These are phyloP conservation scores for Cymodocea nodosa DNA, from an alignment of 116 monocot species.

Conservation along the genomic window DNA sequence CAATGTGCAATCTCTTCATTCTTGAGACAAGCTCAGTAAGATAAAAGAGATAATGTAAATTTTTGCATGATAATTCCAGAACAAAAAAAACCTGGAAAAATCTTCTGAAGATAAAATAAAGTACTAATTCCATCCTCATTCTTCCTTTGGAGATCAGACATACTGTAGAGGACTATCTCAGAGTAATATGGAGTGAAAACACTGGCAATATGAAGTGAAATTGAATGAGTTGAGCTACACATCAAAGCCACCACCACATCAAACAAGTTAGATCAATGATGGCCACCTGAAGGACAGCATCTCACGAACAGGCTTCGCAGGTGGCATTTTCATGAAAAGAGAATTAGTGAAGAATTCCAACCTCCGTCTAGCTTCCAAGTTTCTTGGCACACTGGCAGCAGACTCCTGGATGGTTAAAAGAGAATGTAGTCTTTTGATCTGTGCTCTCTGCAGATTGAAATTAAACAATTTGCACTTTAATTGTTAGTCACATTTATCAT, in stretches of 20 bases:
- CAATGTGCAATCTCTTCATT: too few species aligned
- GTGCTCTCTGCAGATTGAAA: slow-evolving; percentile 27
- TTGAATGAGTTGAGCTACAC: neutral
- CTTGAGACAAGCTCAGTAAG: too few species aligned
- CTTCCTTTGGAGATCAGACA: slow-evolving; percentile 59
- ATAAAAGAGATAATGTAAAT: too few species aligned
- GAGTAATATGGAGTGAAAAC: slow-evolving; percentile 91
- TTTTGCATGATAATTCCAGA: neutral
- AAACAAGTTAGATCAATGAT: neutral
- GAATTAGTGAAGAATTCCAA: slow-evolving; percentile 90
- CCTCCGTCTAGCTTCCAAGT: slow-evolving; percentile 79
- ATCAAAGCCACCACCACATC: neutral
- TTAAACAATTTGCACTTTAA: neutral
- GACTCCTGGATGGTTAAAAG: slow-evolving; percentile 84
- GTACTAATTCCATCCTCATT: slow-evolving; percentile 96
- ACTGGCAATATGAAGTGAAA: slow-evolving; percentile 28
- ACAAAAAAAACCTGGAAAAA: slow-evolving; percentile 62
- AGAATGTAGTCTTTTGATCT: slow-evolving; percentile 69
- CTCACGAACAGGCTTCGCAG: slow-evolving; percentile 57
- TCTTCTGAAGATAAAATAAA: slow-evolving; percentile 94
- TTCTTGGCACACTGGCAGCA: slow-evolving; percentile 75
- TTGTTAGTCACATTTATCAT: neutral
- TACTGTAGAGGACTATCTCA: slow-evolving; percentile 25
- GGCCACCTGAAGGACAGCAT: slow-evolving; percentile 82
- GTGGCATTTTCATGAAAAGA: slow-evolving; percentile 90